Base-by-base conservation (phyloP, 2,329 filamentous ascomycete species). In the Hypoxylon sp. region DNA sequence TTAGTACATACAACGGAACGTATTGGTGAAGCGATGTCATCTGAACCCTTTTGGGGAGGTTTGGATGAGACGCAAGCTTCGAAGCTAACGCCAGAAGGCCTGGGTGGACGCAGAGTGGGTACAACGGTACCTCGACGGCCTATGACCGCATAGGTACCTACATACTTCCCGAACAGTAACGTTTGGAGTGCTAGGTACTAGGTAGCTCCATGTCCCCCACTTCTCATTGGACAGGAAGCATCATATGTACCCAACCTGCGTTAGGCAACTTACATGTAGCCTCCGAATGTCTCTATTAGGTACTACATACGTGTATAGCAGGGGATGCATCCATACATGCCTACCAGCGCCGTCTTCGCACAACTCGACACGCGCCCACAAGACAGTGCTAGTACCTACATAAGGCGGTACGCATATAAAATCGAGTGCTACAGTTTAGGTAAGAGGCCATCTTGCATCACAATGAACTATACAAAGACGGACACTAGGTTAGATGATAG, bases 91-190 rank as follows among this genome's bases (percentile, higher is more conserved):
- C 25, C 25, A 4, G 25, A 27, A 27, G 25, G 25, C 5, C 25
- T 27, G 25, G 2, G 59, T 62, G 59, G 59, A 37, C 54, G 33
- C 37, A 17, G 14, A 8, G 42, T 50, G 53, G 53, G 25, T 37
- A 59, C 56, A 33, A 27, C 13, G 55, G 40, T 61, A 54, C 49
- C 59, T 55, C 37, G 49, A 13, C 46, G 30, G 33, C 57, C 57
- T 61, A 61, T 61, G 57, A 61, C 57, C 46, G 48, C 57, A 61
- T 60, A 51, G 14, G 17, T 31, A 37, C 10, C 7, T 54, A 13
- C 20, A 20, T 20, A 20, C 13, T 42, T 27, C 25, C 25, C 25
- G 25, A 27, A 27, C 25, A 3, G 25, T 27, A 27, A 27, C 25
- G 25, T 27, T 27, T 27, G 25, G 5, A 3, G 25, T 27, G 25